Conservation (phyloP, 805 yeast genomes). For the Metschnikowia drakensbergensis region DNA sequence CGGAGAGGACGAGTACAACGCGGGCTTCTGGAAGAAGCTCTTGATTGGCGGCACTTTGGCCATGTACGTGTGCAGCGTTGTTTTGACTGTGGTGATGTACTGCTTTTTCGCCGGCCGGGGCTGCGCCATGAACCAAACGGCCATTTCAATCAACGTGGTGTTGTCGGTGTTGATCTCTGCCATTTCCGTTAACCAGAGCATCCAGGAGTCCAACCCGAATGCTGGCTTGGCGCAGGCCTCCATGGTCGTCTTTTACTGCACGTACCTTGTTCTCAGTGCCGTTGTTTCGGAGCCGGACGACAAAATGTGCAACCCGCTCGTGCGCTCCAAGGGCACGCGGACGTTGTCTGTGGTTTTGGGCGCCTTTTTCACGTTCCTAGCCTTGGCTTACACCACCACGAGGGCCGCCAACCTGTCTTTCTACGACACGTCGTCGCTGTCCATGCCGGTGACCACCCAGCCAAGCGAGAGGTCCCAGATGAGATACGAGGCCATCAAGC, state of each 20-base stretch:
- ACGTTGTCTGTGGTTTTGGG: slow-evolving; percentile 85
- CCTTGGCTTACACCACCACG: slow-evolving; percentile 95
- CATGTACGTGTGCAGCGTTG: slow-evolving; percentile 75
- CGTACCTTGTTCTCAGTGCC: slow-evolving; percentile 86
- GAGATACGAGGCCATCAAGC: slow-evolving; percentile 82
- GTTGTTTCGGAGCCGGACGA: slow-evolving; percentile 97
- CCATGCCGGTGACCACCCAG: slow-evolving; percentile 41
- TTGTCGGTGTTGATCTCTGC: slow-evolving; percentile 61
- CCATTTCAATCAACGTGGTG: slow-evolving; percentile 72
- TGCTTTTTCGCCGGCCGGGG: slow-evolving; percentile 75
- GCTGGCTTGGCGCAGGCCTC: slow-evolving; percentile 97
- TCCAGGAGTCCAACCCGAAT: slow-evolving; percentile 90
- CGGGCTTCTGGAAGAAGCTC: slow-evolving; percentile 71
- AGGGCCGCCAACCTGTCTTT: slow-evolving; percentile 78
- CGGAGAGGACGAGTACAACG: slow-evolving; percentile 46
- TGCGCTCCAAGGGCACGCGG: slow-evolving; percentile 85
- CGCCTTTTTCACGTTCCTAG: slow-evolving; percentile 88
- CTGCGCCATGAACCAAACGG: slow-evolving; percentile 86
- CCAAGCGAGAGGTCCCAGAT: slow-evolving; percentile 56
- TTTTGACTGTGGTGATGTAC: slow-evolving; percentile 76
- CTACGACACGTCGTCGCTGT: slow-evolving; percentile 35
- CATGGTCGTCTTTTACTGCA: slow-evolving; percentile 91
- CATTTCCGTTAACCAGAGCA: slow-evolving; percentile 71
- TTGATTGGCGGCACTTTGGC: slow-evolving; percentile 81
- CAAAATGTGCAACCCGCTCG: slow-evolving; percentile 82